Evolutionary conservation across 192 early-diverging fungal genomes (phyloP).

Genomic region (Backusella westeae): DNA sequence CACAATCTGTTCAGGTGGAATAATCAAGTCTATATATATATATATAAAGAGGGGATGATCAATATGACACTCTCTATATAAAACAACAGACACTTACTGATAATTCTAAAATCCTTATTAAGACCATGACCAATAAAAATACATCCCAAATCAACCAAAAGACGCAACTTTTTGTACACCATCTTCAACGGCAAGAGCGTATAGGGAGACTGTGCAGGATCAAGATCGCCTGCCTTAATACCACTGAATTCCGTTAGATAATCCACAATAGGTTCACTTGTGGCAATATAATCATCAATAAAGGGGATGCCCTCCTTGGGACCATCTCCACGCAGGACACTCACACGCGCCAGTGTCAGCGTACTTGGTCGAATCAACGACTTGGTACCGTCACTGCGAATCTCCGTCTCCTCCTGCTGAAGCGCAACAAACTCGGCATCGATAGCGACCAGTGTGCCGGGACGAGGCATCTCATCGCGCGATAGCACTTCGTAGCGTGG

Average conservation of each 20-base stretch:
- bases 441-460: slow-evolving; percentile 74
- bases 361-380: slow-evolving; percentile 78
- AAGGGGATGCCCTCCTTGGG: slow-evolving; percentile 76
- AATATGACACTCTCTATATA: background rate
- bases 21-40: slow-evolving; percentile 70
- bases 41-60: background rate
- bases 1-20: slow-evolving; percentile 82
- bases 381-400: slow-evolving; percentile 90
- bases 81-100: slow-evolving; percentile 59
- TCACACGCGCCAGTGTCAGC: slow-evolving; percentile 85
- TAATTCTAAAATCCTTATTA: slow-evolving; percentile 93
- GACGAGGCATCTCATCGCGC: slow-evolving; percentile 59
- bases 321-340: slow-evolving; percentile 82
- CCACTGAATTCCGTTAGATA: slow-evolving; percentile 94
- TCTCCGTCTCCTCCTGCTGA: slow-evolving; percentile 82
- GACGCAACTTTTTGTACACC: slow-evolving; percentile 89
- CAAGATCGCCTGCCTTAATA: slow-evolving; percentile 87
- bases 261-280: slow-evolving; percentile 83
- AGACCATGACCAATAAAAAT: slow-evolving; percentile 94
- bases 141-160: slow-evolving; percentile 88
- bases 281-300: slow-evolving; percentile 95
- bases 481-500: slow-evolving; percentile 50
- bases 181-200: slow-evolving; percentile 89
- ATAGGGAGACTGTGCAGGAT: slow-evolving; percentile 63
- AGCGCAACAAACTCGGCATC: slow-evolving; percentile 97